Percentiles rank a stretch among this genome's conserved stretches.
phyloP scores from a whole-genome alignment of 2,329 filamentous ascomycete genomes.

The Epichloe sibirici region DNA sequence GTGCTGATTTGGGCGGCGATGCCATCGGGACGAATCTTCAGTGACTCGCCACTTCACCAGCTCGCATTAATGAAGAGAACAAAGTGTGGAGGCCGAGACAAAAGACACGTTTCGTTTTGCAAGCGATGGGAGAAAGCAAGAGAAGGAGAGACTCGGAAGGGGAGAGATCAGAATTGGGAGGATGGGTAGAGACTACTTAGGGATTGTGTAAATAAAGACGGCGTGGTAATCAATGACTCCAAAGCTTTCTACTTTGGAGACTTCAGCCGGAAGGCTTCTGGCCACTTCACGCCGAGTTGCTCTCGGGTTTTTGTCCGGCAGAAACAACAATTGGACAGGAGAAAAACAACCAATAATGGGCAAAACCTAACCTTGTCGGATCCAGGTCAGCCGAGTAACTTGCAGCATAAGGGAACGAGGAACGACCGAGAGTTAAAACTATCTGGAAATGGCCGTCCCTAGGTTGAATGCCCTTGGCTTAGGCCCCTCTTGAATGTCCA shows the following conservation, averaged over 20 bases:
- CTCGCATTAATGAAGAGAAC: background rate
- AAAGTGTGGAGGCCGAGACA: background rate
- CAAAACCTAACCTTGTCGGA: background rate
- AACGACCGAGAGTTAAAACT: background rate
- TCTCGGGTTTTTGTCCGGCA: background rate
- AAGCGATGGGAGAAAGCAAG: background rate
- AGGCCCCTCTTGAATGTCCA: background rate
- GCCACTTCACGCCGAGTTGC: background rate
- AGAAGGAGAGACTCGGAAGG: background rate
- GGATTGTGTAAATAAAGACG: background rate
- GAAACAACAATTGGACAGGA: background rate
- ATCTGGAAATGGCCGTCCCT: background rate
- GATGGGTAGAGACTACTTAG: background rate
- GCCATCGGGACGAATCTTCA: background rate
- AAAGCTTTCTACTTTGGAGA: background rate
- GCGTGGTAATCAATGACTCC: background rate
- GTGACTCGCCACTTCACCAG: background rate
- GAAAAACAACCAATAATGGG: background rate
- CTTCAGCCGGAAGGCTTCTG: background rate
- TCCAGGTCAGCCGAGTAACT: background rate
- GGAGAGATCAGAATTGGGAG: background rate
- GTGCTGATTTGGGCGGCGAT: slow-evolving; percentile 3
- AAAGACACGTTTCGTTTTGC: background rate
- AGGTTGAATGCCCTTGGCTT: background rate
- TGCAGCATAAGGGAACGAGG: background rate